Conservation (phyloP, 306 rosid genomes). For the Datisca glomerata region DNA sequence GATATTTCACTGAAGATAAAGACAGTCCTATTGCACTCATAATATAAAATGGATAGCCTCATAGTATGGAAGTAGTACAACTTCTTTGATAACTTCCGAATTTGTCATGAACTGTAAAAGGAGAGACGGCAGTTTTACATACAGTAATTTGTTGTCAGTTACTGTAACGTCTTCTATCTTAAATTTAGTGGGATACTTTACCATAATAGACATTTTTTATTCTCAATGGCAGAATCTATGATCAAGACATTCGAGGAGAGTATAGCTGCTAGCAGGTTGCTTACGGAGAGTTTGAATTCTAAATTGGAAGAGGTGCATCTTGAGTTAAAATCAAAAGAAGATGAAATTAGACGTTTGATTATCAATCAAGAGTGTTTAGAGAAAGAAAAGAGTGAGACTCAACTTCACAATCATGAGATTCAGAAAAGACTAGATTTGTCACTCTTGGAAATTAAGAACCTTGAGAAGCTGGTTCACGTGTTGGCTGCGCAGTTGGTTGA, state of each 20-base stretch:
- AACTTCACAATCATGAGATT: constrained; percentile 37
- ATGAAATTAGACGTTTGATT: constrained; percentile 36
- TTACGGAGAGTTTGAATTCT: constrained; percentile 47
- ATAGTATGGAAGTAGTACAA: neutral
- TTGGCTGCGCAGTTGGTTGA: constrained; percentile 39
- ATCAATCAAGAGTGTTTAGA: constrained; percentile 33
- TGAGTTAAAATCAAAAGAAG: constrained; percentile 51
- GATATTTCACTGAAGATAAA: neutral
- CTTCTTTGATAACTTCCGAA: neutral
- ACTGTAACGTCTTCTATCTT: neutral
- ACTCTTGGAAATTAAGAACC: constrained; percentile 43
- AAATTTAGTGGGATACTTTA: constrained; percentile 2
- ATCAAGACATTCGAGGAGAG: constrained; percentile 54
- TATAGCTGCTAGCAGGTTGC: constrained; percentile 36
- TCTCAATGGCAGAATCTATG: constrained; percentile 45
- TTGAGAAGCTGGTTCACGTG: constrained; percentile 40
- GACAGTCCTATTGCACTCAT: neutral
- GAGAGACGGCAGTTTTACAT: constrained; percentile 4
- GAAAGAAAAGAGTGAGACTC: constrained; percentile 48
- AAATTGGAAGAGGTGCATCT: constrained; percentile 42
- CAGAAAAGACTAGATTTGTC: constrained; percentile 37
- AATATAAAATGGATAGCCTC: neutral
- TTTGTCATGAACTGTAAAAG: neutral
- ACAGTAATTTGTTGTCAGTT: neutral
- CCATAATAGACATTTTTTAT: constrained; percentile 1